These are phyloP conservation scores for Eutrema salsugineum DNA, from an alignment of 441 rosid genomes.

Conservation along the genomic window DNA sequence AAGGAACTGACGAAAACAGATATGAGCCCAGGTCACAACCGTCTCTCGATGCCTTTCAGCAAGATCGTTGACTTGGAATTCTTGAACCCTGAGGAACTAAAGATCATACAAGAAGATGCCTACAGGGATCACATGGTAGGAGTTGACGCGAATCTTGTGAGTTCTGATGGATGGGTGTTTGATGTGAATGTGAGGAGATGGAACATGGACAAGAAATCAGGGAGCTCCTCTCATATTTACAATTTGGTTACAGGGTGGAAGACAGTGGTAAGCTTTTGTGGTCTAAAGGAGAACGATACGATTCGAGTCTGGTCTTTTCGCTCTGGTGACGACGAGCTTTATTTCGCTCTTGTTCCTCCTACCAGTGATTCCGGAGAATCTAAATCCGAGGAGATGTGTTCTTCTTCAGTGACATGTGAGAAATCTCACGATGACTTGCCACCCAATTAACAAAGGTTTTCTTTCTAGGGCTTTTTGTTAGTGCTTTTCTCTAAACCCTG, in stretches of 20 bases:
- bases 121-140: background rate
- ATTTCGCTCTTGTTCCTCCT: background rate
- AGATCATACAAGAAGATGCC: background rate
- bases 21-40: background rate
- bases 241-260: constrained; percentile 2
- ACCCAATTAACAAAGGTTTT: background rate
- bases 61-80: background rate
- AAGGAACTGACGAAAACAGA: background rate
- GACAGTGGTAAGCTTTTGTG: background rate
- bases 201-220: background rate
- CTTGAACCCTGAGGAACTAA: background rate
- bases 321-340: background rate
- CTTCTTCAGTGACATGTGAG: background rate
- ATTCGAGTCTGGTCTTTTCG: constrained; percentile 5
- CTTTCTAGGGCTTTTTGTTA: too few species aligned
- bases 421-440: background rate
- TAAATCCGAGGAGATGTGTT: background rate
- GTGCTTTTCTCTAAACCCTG: background rate
- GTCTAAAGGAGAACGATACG: background rate
- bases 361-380: background rate
- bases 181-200: background rate
- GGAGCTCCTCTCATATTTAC: background rate
- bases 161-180: background rate
- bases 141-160: background rate
- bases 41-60: constrained; percentile 9